Conservation (phyloP, 2,329 filamentous ascomycete genomes). For the Fusarium scirpi region DNA sequence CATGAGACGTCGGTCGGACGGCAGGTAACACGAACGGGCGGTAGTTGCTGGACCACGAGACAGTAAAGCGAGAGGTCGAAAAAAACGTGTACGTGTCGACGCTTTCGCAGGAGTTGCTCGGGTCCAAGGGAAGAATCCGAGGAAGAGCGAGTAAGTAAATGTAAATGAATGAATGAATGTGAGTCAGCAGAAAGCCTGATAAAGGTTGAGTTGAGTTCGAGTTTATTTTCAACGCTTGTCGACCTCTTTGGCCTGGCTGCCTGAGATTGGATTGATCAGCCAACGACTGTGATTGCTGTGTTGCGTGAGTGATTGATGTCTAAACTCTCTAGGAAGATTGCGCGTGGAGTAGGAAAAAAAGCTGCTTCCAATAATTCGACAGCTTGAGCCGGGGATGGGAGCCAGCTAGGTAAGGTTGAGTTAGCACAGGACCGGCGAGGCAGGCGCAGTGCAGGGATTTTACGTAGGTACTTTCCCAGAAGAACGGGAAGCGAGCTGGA, state of each 20-base stretch:
- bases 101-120: slow-evolving; percentile 29
- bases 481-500: slow-evolving; percentile 38
- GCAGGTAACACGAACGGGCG: not conserved
- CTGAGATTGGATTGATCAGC: slow-evolving; percentile 40
- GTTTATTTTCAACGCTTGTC: not conserved
- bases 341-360: slow-evolving; percentile 35
- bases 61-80: slow-evolving; percentile 6
- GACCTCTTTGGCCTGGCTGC: not conserved
- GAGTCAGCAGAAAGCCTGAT: not conserved
- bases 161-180: not conserved
- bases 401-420: slow-evolving; percentile 16
- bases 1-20: slow-evolving; percentile 13
- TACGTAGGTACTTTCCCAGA: slow-evolving; percentile 29
- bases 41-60: slow-evolving; percentile 10
- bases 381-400: slow-evolving; percentile 16
- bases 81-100: slow-evolving; percentile 36
- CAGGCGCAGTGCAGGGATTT: slow-evolving; percentile 18
- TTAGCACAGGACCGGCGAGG: slow-evolving; percentile 25
- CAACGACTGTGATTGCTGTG: slow-evolving; percentile 6
- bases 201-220: not conserved
- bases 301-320: not conserved
- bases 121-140: slow-evolving; percentile 6
- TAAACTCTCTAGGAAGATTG: slow-evolving; percentile 13
- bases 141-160: not conserved
- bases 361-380: slow-evolving; percentile 36